Evolutionary conservation across 192 early-diverging fungal species (phyloP).

Genomic region (Rhizophagus clarus): DNA sequence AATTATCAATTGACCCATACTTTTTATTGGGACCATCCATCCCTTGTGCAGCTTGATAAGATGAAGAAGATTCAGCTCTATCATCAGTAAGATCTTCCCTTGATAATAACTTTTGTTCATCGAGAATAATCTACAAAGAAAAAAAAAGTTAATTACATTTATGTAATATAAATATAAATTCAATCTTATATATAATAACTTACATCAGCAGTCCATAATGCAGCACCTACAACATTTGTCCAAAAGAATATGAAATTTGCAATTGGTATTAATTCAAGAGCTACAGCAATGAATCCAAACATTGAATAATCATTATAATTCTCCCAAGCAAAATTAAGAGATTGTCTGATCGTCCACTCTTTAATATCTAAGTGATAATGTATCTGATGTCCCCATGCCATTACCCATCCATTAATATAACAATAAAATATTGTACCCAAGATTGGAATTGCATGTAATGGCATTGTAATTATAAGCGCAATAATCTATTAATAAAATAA

Average conservation of each 20-base stretch:
- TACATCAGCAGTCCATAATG: slow-evolving; percentile 23
- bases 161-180: neutral
- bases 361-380: slow-evolving; percentile 61
- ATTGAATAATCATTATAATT: slow-evolving; percentile 34
- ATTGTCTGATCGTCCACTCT: slow-evolving; percentile 47
- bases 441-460: slow-evolving; percentile 60
- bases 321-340: slow-evolving; percentile 48
- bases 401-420: slow-evolving; percentile 55
- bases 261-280: slow-evolving; percentile 64
- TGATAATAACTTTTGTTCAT: neutral
- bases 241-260: slow-evolving; percentile 66
- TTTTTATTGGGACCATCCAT: neutral
- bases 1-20: neutral
- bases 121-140: neutral
- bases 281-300: slow-evolving; percentile 57
- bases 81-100: neutral
- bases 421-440: slow-evolving; percentile 53
- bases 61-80: neutral
- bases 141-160: neutral
- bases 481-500: slow-evolving; percentile 42
- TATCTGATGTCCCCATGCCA: slow-evolving; percentile 51
- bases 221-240: slow-evolving; percentile 65
- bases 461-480: slow-evolving; percentile 55
- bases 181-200: neutral
- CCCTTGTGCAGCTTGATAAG: neutral